Base-by-base conservation (phyloP, 2,329 filamentous ascomycete genomes). In the Ramularia collo-cygni region DNA sequence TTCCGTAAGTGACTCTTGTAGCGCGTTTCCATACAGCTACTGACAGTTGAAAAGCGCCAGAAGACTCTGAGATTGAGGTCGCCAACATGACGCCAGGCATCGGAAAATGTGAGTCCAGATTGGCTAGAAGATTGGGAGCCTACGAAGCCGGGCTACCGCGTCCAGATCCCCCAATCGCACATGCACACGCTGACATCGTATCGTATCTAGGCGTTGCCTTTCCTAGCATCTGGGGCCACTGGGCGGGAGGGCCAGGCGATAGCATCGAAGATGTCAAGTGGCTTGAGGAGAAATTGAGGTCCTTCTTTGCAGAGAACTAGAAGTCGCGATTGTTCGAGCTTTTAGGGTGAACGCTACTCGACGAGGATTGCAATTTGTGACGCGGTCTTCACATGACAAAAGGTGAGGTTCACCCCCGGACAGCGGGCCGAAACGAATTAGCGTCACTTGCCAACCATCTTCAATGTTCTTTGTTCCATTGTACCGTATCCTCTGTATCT, bases 41-140 rank as follows among this genome's bases (percentile, higher is more conserved):
- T 50, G 37, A 54, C 44, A n/a, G 21, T 26, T 8, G 13, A 8
- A 14, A 46, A 80, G 76, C 37, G 30, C 83, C 83, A 0, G 84
- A 89, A 53, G 85, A 89, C 50, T 87, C 82, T 0, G 76, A 83
- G 53, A 79, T 81, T 40, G 85, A 92, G 55, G 79, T 89, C 16
- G 58, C 58, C 34, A 74, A 71, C 43, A 82, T 82, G 79, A 67
- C 61, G 19, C 64, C 72, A 2, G 77, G 76, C 0, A 60, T 81
- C 16, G 79, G 77, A 2, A 67, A 69, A 35, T 59, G 80, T 43
- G 62, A 64, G 9, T 16, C 30, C 7, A 18, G n/a, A 3, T 16
- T 18, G 61, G 18, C 12, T 18, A 33, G 19, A 16, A 16, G 15
- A 33, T 12, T 6, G n/a, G n/a, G n/a, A n/a, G n/a, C n/a, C n/a